These are phyloP conservation scores for Poterioochromonas sp. DNA, from an alignment of 352 stramenopile genomes.

Conservation along the genomic window DNA sequence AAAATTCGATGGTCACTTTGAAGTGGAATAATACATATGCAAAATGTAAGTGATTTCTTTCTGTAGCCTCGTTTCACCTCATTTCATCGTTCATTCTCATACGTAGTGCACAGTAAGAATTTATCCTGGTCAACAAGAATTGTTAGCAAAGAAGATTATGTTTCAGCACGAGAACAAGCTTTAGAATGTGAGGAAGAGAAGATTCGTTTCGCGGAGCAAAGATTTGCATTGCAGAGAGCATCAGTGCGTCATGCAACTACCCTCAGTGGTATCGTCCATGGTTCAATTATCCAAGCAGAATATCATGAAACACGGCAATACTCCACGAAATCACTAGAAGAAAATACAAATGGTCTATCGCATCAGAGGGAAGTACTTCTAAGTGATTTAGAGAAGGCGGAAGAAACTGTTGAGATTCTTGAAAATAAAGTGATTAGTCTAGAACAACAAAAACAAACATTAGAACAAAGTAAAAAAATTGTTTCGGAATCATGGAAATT, in stretches of 20 bases:
- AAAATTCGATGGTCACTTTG: not conserved
- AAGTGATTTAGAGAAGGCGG: not conserved
- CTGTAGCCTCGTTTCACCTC: not conserved
- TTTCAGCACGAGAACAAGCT: not conserved
- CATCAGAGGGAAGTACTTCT: not conserved
- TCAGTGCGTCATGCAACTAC: not conserved
- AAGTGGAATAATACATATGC: slow-evolving; percentile 25
- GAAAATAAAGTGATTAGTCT: not conserved
- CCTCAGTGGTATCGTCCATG: not conserved
- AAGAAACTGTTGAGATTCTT: no score
- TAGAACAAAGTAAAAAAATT: not conserved
- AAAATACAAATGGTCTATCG: not conserved
- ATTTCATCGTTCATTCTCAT: not conserved
- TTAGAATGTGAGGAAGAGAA: slow-evolving; percentile 1
- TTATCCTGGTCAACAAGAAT: not conserved
- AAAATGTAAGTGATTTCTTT: slow-evolving; percentile 3
- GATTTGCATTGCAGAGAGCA: not conserved
- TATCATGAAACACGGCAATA: not conserved
- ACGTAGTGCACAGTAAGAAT: not conserved
- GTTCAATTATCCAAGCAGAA: not conserved
- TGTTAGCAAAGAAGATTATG: not conserved
- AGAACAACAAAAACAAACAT: not conserved
- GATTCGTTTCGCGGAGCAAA: not conserved
- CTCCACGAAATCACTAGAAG: not conserved
- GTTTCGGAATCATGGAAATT: not conserved